Conservation (phyloP, 2,329 filamentous ascomycete genomes). For the Fusarium pseudocircinatum region DNA sequence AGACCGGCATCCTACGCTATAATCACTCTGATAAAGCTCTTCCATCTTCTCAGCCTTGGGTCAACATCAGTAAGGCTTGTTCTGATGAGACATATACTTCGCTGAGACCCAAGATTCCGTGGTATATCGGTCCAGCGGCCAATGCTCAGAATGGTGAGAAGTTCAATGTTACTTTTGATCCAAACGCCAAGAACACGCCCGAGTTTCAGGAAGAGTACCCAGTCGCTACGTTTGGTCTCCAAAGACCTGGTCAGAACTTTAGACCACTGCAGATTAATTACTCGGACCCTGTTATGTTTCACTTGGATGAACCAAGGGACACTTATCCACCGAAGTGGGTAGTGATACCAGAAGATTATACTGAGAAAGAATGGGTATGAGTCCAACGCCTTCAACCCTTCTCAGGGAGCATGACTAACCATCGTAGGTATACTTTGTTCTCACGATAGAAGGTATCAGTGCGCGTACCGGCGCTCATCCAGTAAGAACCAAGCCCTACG, state of each 20-base stretch:
- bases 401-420: rapidly evolving
- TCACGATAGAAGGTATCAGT: constrained; percentile 20
- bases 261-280: constrained; percentile 32
- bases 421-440: constrained; percentile 23
- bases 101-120: constrained; percentile 30
- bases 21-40: neutral
- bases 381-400: rapidly evolving
- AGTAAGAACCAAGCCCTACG: neutral
- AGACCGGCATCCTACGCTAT: constrained; percentile 30
- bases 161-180: constrained; percentile 30
- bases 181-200: neutral
- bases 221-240: constrained; percentile 19
- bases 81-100: constrained; percentile 32
- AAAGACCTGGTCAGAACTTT: constrained; percentile 11
- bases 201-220: constrained; percentile 16
- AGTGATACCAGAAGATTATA: constrained; percentile 33
- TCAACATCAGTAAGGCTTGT: constrained; percentile 13
- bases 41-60: constrained; percentile 10
- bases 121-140: constrained; percentile 32
- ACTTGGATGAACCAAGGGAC: constrained; percentile 4
- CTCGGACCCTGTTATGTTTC: constrained; percentile 25
- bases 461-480: constrained; percentile 20
- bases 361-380: constrained; percentile 30
- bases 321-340: constrained; percentile 24
- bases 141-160: constrained; percentile 23